phyloP scores from a whole-genome alignment of 2,329 filamentous ascomycete genomes.

The Plenodomus lindquistii region DNA sequence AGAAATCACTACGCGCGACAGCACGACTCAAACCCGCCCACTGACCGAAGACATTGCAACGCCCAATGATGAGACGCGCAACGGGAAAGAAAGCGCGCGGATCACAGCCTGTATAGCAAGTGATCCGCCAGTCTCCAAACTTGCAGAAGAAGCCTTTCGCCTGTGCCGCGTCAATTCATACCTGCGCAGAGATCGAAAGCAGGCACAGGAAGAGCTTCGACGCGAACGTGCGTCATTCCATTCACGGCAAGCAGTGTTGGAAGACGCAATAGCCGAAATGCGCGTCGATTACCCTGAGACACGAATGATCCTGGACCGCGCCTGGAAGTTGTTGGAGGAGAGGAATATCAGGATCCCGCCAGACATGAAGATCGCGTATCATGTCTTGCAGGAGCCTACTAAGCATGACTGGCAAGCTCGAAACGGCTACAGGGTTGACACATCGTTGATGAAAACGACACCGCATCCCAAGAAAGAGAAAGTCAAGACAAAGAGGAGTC shows the following conservation, averaged over 20 bases:
- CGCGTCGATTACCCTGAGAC: constrained; percentile 1
- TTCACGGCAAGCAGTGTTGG: not conserved
- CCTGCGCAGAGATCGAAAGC: not conserved
- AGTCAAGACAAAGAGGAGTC: not conserved
- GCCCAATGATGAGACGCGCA: not conserved
- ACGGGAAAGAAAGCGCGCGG: constrained; percentile 3
- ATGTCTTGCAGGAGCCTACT: not conserved
- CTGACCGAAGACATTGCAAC: no score
- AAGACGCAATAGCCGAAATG: constrained; percentile 6
- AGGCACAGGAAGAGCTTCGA: not conserved
- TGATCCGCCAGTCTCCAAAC: not conserved
- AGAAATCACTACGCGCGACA: no score
- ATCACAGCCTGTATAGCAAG: constrained; percentile 2
- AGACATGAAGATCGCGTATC: constrained; percentile 2
- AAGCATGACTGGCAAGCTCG: constrained; percentile 2
- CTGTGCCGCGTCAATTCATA: constrained; percentile 5
- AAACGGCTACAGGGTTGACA: not conserved
- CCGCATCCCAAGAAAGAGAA: not conserved
- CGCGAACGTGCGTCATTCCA: not conserved
- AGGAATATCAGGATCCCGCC: constrained; percentile 5
- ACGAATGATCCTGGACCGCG: not conserved
- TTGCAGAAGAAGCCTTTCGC: constrained; percentile 7
- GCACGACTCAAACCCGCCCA: no score
- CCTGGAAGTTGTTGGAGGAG: constrained; percentile 1
- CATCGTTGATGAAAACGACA: not conserved